Percentiles rank a stretch among this genome's conserved stretches.
Evolutionary conservation across 176 grass and related monocot species (phyloP).

Genomic region (Miscanthus lutarioriparius): DNA sequence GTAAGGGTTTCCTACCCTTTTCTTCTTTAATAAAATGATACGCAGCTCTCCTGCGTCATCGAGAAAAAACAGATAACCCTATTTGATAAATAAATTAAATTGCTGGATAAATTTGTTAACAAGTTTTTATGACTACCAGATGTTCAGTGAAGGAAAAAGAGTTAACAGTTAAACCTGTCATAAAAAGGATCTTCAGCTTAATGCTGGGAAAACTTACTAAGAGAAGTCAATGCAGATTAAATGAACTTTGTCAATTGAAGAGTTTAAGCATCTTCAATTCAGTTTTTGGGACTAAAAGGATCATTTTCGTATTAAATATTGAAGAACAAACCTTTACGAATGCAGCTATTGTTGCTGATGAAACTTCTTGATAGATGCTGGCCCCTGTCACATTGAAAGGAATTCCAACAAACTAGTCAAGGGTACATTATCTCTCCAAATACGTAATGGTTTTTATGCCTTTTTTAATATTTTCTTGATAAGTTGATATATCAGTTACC

Average conservation of each 20-base stretch:
- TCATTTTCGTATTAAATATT: neutral
- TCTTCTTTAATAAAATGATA: neutral
- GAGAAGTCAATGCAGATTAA: conserved; percentile 2
- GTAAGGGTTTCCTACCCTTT: neutral
- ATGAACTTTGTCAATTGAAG: neutral
- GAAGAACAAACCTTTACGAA: conserved; percentile 77
- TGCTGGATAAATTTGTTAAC: neutral
- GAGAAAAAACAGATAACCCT: neutral
- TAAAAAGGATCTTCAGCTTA: neutral
- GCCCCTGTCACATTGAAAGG: conserved; percentile 60
- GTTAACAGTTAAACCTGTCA: neutral
- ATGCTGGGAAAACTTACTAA: conserved; percentile 10
- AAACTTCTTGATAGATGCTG: conserved; percentile 69
- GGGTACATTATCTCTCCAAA: neutral
- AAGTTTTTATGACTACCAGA: neutral
- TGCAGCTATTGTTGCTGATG: conserved; percentile 58
- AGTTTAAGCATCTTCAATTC: neutral
- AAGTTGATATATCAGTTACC: conserved; percentile 54
- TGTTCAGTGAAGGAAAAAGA: neutral
- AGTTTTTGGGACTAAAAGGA: neutral
- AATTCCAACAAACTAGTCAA: conserved; percentile 30
- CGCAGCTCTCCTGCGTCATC: neutral
- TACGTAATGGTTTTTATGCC: neutral
- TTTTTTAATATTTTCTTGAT: conserved; percentile 4
- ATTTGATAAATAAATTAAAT: conserved; percentile 19